Evolutionary conservation across 2,329 filamentous ascomycete genomes (phyloP).

Genomic region (Botrytis fragariae): DNA sequence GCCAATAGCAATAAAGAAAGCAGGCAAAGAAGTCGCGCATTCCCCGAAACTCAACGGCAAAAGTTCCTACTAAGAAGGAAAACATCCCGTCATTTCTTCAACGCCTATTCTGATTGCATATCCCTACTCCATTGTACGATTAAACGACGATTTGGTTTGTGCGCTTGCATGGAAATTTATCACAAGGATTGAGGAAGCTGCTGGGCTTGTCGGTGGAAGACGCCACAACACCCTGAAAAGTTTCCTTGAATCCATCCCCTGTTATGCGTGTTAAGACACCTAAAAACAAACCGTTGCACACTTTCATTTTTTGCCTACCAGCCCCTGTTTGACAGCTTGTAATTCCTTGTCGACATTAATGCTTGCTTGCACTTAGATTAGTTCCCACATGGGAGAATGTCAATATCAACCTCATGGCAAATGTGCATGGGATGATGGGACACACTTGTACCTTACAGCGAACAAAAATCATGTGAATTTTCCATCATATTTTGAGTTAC

Average conservation of each 20-base stretch:
- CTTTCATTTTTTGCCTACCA: constrained; percentile 9
- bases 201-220: constrained; percentile 5
- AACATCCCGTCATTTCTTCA: constrained; percentile 18
- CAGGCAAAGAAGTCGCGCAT: constrained; percentile 19
- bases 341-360: constrained; percentile 19
- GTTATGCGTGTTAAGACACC: constrained; percentile 9
- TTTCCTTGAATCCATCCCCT: constrained; percentile 3
- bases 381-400: constrained; percentile 25
- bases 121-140: not conserved
- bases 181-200: constrained; percentile 22
- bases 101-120: constrained; percentile 1
- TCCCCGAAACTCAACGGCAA: constrained; percentile 24
- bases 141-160: constrained; percentile 22
- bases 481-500: not conserved
- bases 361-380: constrained; percentile 24
- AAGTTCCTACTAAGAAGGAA: constrained; percentile 20
- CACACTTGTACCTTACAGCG: constrained; percentile 24
- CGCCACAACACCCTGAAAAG: constrained; percentile 24
- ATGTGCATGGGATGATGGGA: constrained; percentile 8
- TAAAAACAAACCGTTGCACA: constrained; percentile 19
- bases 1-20: constrained; percentile 20
- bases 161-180: constrained; percentile 22
- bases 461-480: constrained; percentile 18
- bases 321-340: constrained; percentile 30
- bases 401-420: constrained; percentile 31